phyloP scores from a whole-genome alignment of 2,329 filamentous ascomycete species.

The Penicillium sp. region DNA sequence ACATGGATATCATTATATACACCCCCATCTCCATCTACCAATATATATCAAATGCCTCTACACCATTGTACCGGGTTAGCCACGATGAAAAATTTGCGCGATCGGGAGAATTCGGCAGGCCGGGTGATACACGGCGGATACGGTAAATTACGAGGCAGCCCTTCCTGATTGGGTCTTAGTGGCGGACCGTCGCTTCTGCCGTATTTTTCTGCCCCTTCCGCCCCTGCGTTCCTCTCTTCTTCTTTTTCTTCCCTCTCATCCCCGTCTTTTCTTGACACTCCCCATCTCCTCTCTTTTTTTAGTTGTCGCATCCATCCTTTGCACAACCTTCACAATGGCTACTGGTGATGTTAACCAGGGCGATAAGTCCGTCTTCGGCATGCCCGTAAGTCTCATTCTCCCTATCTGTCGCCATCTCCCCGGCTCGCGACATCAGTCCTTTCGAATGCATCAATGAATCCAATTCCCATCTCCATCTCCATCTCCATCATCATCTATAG shows the following conservation, averaged over 20 bases:
- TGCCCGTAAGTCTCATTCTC: conserved; percentile 48
- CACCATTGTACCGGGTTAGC: background rate
- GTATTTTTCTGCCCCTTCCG: conserved; percentile 42
- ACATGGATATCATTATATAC: too few species aligned
- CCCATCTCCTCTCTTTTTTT: conserved; percentile 44
- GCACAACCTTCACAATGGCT: conserved; percentile 51
- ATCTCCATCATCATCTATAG: background rate
- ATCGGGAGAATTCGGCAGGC: conserved; percentile 46
- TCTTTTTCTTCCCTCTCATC: conserved; percentile 48
- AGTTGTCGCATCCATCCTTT: conserved; percentile 46
- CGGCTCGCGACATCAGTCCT: conserved; percentile 5
- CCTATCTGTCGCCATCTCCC: conserved; percentile 21
- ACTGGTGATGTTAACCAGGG: conserved; percentile 54
- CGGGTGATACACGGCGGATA: conserved; percentile 19
- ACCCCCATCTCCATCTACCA: too few species aligned
- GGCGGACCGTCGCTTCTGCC: conserved; percentile 41
- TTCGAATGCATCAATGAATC: conserved; percentile 11
- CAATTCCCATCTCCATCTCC: background rate
- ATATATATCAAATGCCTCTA: background rate
- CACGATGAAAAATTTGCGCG: conserved; percentile 22
- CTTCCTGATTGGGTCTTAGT: conserved; percentile 34
- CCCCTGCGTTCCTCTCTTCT: conserved; percentile 49
- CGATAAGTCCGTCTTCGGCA: conserved; percentile 60
- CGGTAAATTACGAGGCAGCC: conserved; percentile 10
- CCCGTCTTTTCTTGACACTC: conserved; percentile 40